Evolutionary conservation across 306 rosid species (phyloP).

Genomic region (Corylus avellana): DNA sequence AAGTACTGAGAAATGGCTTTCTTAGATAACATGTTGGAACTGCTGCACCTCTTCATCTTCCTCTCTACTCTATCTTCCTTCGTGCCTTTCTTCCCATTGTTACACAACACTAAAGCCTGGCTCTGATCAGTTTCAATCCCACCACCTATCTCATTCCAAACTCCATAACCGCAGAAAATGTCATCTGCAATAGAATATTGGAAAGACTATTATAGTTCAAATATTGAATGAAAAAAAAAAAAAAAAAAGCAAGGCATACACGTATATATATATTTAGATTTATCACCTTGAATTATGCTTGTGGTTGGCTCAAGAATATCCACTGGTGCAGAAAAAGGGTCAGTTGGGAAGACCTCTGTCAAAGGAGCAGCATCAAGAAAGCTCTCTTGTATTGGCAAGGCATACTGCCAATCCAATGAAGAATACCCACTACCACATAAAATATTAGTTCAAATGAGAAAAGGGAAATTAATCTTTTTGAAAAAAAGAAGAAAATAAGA

Average conservation of each 20-base stretch:
- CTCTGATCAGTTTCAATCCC: slow-evolving; percentile 32
- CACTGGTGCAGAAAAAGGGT: slow-evolving; percentile 28
- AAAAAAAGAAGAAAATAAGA: background rate
- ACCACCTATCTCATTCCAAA: slow-evolving; percentile 31
- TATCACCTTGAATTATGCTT: slow-evolving; percentile 34
- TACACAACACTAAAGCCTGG: background rate
- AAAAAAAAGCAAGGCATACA: background rate
- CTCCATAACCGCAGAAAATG: slow-evolving; percentile 21
- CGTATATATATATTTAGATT: background rate
- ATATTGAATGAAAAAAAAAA: background rate
- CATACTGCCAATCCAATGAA: slow-evolving; percentile 37
- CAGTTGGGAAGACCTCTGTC: slow-evolving; percentile 21
- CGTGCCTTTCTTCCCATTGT: slow-evolving; percentile 14
- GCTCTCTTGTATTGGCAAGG: slow-evolving; percentile 30
- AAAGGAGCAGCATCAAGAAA: slow-evolving; percentile 33
- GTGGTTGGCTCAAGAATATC: slow-evolving; percentile 34
- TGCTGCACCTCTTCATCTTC: background rate
- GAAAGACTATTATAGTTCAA: background rate
- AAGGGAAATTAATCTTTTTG: background rate
- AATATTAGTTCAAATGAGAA: background rate
- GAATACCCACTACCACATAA: slow-evolving; percentile 12
- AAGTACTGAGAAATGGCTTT: slow-evolving; percentile 54
- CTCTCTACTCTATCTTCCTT: slow-evolving; percentile 18
- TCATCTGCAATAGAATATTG: slow-evolving; percentile 34
- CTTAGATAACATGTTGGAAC: slow-evolving; percentile 47